A percentile compares a stretch with the other conserved stretches of the same genome.
phyloP scores from a whole-genome alignment of 768 basidiomycete species.

The Hypsizygus marmoreus region DNA sequence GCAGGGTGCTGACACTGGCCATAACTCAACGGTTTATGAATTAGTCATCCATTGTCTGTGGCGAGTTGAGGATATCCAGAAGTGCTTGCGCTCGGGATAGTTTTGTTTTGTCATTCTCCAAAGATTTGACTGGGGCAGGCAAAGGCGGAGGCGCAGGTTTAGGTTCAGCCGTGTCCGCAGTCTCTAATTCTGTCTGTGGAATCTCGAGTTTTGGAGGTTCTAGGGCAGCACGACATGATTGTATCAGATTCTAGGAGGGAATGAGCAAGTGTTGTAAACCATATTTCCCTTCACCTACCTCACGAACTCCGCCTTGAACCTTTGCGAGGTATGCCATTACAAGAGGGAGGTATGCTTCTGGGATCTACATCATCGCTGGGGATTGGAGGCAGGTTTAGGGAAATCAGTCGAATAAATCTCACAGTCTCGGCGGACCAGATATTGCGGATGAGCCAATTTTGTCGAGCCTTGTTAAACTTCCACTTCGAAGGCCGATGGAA shows the following conservation, averaged over 20 bases:
- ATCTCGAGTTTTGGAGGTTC: slow-evolving; percentile 5
- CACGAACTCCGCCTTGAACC: slow-evolving; percentile 48
- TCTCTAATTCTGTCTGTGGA: neutral
- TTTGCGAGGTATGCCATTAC: slow-evolving; percentile 45
- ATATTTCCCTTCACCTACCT: slow-evolving; percentile 29
- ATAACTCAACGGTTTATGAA: no score
- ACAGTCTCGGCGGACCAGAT: slow-evolving; percentile 54
- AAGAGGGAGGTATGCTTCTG: slow-evolving; percentile 50
- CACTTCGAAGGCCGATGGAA: slow-evolving; percentile 50
- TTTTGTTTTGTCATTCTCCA: slow-evolving; percentile 3
- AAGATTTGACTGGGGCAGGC: neutral
- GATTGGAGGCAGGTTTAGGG: neutral
- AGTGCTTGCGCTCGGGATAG: slow-evolving; percentile 8
- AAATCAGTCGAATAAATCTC: slow-evolving; percentile 21
- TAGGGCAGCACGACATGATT: slow-evolving; percentile 12
- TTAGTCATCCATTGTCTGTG: no score
- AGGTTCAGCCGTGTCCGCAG: neutral
- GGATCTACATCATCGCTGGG: slow-evolving; percentile 44
- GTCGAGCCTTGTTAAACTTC: slow-evolving; percentile 77
- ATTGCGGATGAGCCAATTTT: slow-evolving; percentile 75
- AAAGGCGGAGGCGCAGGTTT: neutral
- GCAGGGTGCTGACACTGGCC: no score
- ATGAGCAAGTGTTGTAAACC: slow-evolving; percentile 2
- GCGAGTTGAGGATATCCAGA: slow-evolving; percentile 3
- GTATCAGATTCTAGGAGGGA: slow-evolving; percentile 13